Conservation (phyloP, 2,329 filamentous ascomycete species). For the Verticillium klebahnii region DNA sequence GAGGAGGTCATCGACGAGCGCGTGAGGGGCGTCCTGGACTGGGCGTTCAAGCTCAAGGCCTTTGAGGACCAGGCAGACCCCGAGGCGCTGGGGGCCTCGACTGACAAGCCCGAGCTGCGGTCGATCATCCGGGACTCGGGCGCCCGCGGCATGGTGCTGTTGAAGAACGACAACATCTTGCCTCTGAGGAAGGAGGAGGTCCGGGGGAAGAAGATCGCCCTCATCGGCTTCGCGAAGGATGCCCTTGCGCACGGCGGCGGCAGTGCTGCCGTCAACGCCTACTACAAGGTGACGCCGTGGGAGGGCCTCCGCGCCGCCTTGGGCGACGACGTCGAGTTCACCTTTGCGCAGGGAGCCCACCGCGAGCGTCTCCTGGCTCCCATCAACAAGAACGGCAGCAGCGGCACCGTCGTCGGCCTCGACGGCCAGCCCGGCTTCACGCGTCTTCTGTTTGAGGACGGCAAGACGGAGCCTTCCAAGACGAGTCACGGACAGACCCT, state of each 20-base stretch:
- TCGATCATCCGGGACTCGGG: conserved; percentile 18
- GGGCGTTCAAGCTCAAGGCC: conserved; percentile 18
- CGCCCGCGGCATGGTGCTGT: conserved; percentile 52
- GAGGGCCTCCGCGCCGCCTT: conserved; percentile 24
- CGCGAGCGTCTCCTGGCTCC: conserved; percentile 16
- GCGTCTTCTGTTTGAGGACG: conserved; percentile 21
- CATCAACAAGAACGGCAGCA: conserved; percentile 12
- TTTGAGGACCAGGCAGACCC: conserved; percentile 15
- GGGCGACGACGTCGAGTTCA: conserved; percentile 19
- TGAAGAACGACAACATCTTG: conserved; percentile 56
- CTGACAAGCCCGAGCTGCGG: conserved; percentile 23
- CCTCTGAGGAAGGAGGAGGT: conserved; percentile 36
- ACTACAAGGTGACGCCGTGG: conserved; percentile 29
- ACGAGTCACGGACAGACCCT: conserved; percentile 17
- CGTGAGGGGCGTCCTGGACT: conserved; percentile 20
- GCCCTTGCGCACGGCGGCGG: conserved; percentile 32
- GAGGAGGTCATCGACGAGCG: conserved; percentile 16
- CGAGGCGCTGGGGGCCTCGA: conserved; percentile 20
- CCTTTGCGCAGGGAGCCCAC: conserved; percentile 18
- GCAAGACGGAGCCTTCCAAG: conserved; percentile 18
- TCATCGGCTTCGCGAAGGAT: conserved; percentile 28
- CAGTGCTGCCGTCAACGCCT: conserved; percentile 27
- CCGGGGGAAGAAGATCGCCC: conserved; percentile 25
- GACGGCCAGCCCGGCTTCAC: conserved; percentile 28
- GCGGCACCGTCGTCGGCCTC: conserved; percentile 22